These are phyloP conservation scores for Hypholoma fasciculare DNA, from an alignment of 768 basidiomycete genomes.

Conservation along the genomic window DNA sequence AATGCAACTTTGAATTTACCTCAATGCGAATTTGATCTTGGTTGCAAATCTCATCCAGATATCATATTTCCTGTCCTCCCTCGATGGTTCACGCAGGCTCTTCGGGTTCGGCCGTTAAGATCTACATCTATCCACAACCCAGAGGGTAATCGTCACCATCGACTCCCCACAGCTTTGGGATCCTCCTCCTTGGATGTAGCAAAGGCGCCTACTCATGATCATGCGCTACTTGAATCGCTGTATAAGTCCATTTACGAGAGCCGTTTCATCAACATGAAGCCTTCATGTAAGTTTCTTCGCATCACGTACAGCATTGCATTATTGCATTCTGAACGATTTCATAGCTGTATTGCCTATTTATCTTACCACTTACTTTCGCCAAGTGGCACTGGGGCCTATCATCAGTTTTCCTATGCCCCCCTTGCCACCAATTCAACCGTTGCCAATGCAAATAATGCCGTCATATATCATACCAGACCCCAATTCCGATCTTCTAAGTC, in stretches of 20 bases:
- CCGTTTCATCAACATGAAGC: slow-evolving; percentile 71
- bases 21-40: neutral
- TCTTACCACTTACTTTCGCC: slow-evolving; percentile 71
- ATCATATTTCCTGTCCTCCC: slow-evolving; percentile 76
- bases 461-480: slow-evolving; percentile 36
- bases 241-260: slow-evolving; percentile 67
- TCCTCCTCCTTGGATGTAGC: neutral
- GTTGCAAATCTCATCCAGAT: slow-evolving; percentile 39
- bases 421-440: slow-evolving; percentile 60
- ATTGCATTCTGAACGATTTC: neutral
- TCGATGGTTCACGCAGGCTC: slow-evolving; percentile 74
- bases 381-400: slow-evolving; percentile 60
- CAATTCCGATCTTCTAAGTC: slow-evolving; percentile 31
- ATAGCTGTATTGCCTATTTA: slow-evolving; percentile 68
- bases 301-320: neutral
- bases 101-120: slow-evolving; percentile 52
- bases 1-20: slow-evolving; percentile 10
- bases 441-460: slow-evolving; percentile 44
- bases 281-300: slow-evolving; percentile 49
- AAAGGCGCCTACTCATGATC: slow-evolving; percentile 53
- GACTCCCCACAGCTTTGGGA: slow-evolving; percentile 28
- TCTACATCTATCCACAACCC: slow-evolving; percentile 52
- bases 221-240: slow-evolving; percentile 68
- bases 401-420: slow-evolving; percentile 71
- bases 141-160: slow-evolving; percentile 36